Conservation (phyloP, 768 basidiomycete genomes). For the Inosperma sp. region DNA sequence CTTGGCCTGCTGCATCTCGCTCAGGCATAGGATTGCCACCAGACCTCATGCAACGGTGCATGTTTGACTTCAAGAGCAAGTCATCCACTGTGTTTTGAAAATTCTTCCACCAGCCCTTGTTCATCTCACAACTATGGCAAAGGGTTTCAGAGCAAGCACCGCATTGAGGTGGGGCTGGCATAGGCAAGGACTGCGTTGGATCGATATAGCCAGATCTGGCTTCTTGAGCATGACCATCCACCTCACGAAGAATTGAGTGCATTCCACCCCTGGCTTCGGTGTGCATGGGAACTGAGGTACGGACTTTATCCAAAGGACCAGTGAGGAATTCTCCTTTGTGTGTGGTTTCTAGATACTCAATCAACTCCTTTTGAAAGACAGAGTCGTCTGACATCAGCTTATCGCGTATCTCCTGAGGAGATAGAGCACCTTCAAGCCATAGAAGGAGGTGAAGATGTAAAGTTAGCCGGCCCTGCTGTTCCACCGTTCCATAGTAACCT, state of each 20-base stretch:
- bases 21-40: too few species aligned
- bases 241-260: background rate
- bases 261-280: background rate
- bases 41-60: background rate
- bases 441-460: slow-evolving; percentile 37
- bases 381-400: slow-evolving; percentile 19
- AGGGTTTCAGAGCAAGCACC: too few species aligned
- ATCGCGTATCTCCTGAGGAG: slow-evolving; percentile 33
- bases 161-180: slow-evolving; percentile 16
- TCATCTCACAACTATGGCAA: background rate
- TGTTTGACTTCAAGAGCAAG: background rate
- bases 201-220: slow-evolving; percentile 9
- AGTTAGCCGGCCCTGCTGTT: slow-evolving; percentile 34
- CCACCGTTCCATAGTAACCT: slow-evolving; percentile 22
- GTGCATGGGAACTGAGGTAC: background rate
- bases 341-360: slow-evolving; percentile 28
- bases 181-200: slow-evolving; percentile 24
- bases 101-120: slow-evolving; percentile 14
- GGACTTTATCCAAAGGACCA: slow-evolving; percentile 18
- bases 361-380: slow-evolving; percentile 22
- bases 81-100: slow-evolving; percentile 12
- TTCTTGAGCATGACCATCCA: background rate
- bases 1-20: too few species aligned
- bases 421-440: slow-evolving; percentile 27
- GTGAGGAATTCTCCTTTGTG: slow-evolving; percentile 31